Conservation (phyloP, 345 rosid species). For the Stellera chamaejasme region DNA sequence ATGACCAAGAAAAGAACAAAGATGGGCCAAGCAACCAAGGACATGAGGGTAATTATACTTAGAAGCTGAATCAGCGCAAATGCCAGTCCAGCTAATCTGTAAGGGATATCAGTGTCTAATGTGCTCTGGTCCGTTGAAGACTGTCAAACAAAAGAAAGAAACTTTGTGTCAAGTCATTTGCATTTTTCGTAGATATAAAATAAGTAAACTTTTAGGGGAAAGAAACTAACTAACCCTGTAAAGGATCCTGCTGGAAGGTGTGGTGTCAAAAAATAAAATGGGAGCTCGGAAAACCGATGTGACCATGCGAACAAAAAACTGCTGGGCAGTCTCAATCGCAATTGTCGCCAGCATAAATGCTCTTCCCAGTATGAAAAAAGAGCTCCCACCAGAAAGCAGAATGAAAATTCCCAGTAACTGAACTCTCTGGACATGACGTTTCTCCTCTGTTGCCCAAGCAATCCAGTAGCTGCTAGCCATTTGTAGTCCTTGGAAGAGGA, state of each 20-base stretch:
- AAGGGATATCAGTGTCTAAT: conserved; percentile 69
- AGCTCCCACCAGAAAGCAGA: conserved; percentile 57
- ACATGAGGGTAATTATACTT: conserved; percentile 56
- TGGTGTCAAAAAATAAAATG: conserved; percentile 57
- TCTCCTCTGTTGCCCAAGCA: conserved; percentile 55
- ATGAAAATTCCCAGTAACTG: conserved; percentile 40
- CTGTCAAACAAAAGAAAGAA: conserved; percentile 19
- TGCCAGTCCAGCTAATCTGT: conserved; percentile 65
- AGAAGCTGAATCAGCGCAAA: conserved; percentile 69
- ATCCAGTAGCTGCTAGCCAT: conserved; percentile 74
- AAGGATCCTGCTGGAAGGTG: conserved; percentile 66
- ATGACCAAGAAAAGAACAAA: conserved; percentile 46
- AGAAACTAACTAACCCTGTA: conserved; percentile 42
- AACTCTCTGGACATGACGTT: conserved; percentile 19
- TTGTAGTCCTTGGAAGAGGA: conserved; percentile 58
- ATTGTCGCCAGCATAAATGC: conserved; percentile 51
- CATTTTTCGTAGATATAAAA: not conserved
- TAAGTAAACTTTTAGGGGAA: not conserved
- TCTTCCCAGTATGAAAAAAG: conserved; percentile 56
- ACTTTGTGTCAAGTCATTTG: not conserved
- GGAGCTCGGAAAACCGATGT: conserved; percentile 54
- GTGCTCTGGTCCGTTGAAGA: conserved; percentile 71
- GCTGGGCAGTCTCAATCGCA: conserved; percentile 52
- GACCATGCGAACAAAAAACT: conserved; percentile 49
- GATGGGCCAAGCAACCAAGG: conserved; percentile 57